phyloP scores from a whole-genome alignment of 2,329 filamentous ascomycete genomes.

The Alternaria infectoria region DNA sequence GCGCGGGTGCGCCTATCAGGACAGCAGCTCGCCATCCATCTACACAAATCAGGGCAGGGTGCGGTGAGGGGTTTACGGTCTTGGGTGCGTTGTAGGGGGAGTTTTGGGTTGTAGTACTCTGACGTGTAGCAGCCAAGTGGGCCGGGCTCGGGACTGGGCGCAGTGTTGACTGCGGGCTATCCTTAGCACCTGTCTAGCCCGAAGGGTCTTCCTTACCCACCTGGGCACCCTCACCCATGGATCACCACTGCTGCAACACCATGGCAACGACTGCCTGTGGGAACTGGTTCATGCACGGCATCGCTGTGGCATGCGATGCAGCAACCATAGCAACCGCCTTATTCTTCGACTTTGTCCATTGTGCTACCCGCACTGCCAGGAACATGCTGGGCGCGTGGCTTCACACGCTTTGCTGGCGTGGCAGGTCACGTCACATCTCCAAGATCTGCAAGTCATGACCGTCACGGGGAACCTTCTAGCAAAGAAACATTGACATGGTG shows the following conservation, averaged over 20 bases:
- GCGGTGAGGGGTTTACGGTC: constrained; percentile 11
- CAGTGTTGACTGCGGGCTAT: constrained; percentile 1
- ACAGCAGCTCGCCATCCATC: constrained; percentile 36
- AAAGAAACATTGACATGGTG: constrained; percentile 3
- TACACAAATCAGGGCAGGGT: constrained; percentile 18
- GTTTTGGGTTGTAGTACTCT: constrained; percentile 20
- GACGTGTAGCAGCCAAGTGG: constrained; percentile 25
- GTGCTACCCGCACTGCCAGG: constrained; percentile 2
- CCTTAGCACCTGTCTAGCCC: not conserved
- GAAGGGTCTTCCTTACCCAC: constrained; percentile 4
- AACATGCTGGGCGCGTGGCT: constrained; percentile 10
- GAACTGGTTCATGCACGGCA: not conserved
- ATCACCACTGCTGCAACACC: constrained; percentile 3
- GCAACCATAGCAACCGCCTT: not conserved
- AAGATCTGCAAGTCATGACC: not conserved
- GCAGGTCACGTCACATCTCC: constrained; percentile 4
- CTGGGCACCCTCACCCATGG: not conserved
- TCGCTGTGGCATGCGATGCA: not conserved
- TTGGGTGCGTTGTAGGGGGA: constrained; percentile 14
- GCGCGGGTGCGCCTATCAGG: constrained; percentile 42
- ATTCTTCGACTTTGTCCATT: not conserved
- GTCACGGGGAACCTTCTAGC: not conserved
- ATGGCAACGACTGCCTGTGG: not conserved
- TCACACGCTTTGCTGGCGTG: constrained; percentile 15
- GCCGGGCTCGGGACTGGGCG: constrained; percentile 11